phyloP scores from a whole-genome alignment of 345 rosid genomes.

The Bruguiera sexangula region DNA sequence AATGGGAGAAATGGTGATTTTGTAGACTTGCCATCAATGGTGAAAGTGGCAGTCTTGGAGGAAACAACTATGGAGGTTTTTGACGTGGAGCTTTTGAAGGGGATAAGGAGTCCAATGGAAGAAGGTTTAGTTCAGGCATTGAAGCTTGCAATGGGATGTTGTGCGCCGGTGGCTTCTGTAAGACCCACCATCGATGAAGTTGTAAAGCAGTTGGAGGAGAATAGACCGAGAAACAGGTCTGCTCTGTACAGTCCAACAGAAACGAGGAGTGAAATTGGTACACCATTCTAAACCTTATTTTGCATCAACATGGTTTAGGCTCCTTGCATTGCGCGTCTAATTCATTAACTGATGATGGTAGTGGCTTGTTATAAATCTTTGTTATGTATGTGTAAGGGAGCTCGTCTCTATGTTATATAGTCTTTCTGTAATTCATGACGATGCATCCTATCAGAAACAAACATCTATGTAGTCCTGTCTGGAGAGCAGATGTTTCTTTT shows the following conservation, averaged over 20 bases:
- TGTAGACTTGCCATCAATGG: constrained; percentile 79
- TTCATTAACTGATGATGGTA: constrained; percentile 10
- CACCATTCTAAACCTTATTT: constrained; percentile 55
- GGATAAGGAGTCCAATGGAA: constrained; percentile 92
- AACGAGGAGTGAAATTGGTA: constrained; percentile 77
- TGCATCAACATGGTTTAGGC: constrained; percentile 18
- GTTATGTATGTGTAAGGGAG: not conserved
- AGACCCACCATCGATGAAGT: constrained; percentile 97
- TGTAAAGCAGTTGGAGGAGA: constrained; percentile 91
- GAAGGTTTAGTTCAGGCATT: constrained; percentile 92
- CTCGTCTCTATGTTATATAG: constrained; percentile 1
- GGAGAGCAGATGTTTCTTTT: not conserved
- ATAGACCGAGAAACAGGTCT: constrained; percentile 92
- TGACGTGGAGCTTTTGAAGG: constrained; percentile 76
- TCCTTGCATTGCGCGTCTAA: not conserved
- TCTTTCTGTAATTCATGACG: constrained; percentile 10
- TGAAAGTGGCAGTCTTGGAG: constrained; percentile 91
- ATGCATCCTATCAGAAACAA: constrained; percentile 10
- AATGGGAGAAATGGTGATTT: constrained; percentile 56
- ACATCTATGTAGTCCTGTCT: not conserved
- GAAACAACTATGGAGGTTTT: constrained; percentile 96
- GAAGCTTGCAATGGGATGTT: constrained; percentile 99
- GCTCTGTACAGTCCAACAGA: constrained; percentile 91
- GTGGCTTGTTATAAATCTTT: constrained; percentile 13
- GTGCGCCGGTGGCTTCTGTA: constrained; percentile 88